Percentiles rank a stretch among this genome's conserved stretches.
Conservation (phyloP, 371 early-diverging fungal species). For the Catenaria anguillulae region DNA sequence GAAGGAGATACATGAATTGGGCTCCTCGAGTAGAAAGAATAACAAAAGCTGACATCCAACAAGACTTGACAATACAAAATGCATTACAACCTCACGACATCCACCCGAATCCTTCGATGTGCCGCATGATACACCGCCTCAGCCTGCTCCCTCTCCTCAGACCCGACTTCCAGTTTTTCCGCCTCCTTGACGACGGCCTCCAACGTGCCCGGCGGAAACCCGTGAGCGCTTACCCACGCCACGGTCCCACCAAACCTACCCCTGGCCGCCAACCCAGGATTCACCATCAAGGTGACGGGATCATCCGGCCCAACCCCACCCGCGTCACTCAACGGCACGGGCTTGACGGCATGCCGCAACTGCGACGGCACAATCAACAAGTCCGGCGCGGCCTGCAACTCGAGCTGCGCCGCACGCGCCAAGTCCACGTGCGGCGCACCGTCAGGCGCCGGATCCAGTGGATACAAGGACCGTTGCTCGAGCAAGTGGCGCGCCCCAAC, state of each 20-base stretch:
- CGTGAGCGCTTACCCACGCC: slow-evolving; percentile 50
- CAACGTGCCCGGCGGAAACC: slow-evolving; percentile 17
- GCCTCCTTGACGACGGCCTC: neutral
- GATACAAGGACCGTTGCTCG: slow-evolving; percentile 67
- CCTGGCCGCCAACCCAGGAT: slow-evolving; percentile 58
- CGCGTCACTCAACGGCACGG: neutral
- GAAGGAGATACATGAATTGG: too few species aligned
- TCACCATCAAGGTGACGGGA: slow-evolving; percentile 37
- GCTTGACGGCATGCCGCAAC: slow-evolving; percentile 46
- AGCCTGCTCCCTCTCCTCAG: slow-evolving; percentile 9
- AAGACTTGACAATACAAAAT: too few species aligned
- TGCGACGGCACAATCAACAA: slow-evolving; percentile 57
- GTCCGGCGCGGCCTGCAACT: slow-evolving; percentile 55
- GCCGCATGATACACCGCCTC: slow-evolving; percentile 17
- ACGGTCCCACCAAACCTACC: slow-evolving; percentile 55
- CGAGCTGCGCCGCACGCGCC: slow-evolving; percentile 13
- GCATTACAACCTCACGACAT: slow-evolving; percentile 41
- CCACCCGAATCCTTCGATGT: slow-evolving; percentile 36
- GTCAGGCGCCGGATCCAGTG: slow-evolving; percentile 46
- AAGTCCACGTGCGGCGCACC: neutral
- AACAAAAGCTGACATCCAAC: too few species aligned
- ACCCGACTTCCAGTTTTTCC: too few species aligned
- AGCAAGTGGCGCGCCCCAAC: slow-evolving; percentile 51
- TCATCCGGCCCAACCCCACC: neutral
- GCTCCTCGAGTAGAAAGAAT: too few species aligned